Percentiles rank a stretch among this genome's conserved stretches.
These are phyloP conservation scores for Stephania japonica DNA, from an alignment of 164 flowering plant species.

Conservation along the genomic window DNA sequence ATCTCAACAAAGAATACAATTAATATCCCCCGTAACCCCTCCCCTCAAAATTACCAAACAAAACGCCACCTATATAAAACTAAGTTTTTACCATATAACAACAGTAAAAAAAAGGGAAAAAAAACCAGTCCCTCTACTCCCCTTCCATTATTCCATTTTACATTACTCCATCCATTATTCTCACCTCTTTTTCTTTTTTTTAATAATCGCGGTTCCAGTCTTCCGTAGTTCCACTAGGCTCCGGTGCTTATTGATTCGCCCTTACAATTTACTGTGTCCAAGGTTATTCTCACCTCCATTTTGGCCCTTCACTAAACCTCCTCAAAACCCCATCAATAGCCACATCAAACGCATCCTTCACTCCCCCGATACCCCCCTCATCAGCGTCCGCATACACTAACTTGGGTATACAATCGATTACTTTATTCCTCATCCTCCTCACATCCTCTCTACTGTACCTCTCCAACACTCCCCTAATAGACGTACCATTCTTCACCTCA, in stretches of 20 bases:
- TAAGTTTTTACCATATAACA: neutral
- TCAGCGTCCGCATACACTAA: conserved; percentile 53
- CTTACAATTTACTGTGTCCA: neutral
- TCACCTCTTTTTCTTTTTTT: no score
- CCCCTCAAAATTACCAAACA: neutral
- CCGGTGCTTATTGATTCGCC: no score
- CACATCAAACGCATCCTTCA: conserved; percentile 79
- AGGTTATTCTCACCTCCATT: neutral
- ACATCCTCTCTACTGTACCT: conserved; percentile 42
- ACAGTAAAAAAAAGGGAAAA: neutral
- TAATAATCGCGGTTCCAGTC: no score
- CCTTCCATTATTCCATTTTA: neutral
- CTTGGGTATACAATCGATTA: conserved; percentile 61
- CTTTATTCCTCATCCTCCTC: conserved; percentile 64
- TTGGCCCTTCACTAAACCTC: conserved; percentile 44
- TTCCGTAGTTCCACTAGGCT: no score
- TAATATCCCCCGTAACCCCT: neutral
- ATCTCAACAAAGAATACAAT: neutral
- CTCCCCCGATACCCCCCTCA: conserved; percentile 38
- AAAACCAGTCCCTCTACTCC: neutral
- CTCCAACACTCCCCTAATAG: conserved; percentile 49
- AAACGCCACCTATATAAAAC: neutral
- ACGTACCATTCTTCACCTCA: conserved; percentile 60
- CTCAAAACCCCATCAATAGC: conserved; percentile 73
- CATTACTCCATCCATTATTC: no score